phyloP scores from a whole-genome alignment of 768 basidiomycete genomes.

The Postia placenta region DNA sequence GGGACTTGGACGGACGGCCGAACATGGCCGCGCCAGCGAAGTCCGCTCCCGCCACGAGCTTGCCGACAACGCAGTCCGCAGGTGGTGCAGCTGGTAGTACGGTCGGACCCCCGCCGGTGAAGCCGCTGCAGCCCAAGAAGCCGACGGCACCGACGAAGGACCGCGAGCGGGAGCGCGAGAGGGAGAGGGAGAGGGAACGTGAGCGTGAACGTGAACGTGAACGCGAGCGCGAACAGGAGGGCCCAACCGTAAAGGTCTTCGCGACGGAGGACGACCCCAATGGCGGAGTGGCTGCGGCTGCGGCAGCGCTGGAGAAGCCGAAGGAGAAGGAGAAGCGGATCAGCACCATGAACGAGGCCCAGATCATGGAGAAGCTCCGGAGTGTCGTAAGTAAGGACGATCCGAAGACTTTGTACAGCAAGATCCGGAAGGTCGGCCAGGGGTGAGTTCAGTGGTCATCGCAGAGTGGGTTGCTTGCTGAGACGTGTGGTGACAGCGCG shows the following conservation, averaged over 20 bases:
- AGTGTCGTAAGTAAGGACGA: constrained; percentile 84
- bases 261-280: constrained; percentile 39
- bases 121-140: constrained; percentile 81
- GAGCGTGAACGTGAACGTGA: constrained; percentile 12
- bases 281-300: constrained; percentile 61
- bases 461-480: neutral
- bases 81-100: constrained; percentile 41
- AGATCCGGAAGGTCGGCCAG: constrained; percentile 98
- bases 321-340: constrained; percentile 80
- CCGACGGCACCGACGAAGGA: constrained; percentile 18
- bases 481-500: constrained; percentile 48
- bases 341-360: constrained; percentile 93
- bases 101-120: constrained; percentile 54
- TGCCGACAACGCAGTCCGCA: constrained; percentile 39
- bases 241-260: constrained; percentile 44
- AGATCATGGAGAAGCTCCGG: constrained; percentile 96
- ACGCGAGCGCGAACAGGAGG: constrained; percentile 6
- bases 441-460: constrained; percentile 54
- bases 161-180: constrained; percentile 9
- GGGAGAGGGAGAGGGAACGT: too few species aligned
- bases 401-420: constrained; percentile 85
- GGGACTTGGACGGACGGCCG: constrained; percentile 22
- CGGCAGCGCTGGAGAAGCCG: constrained; percentile 54
- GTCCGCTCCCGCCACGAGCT: constrained; percentile 35
- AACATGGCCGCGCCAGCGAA: constrained; percentile 40